Evolutionary conservation across 163 green algal genomes (phyloP).

Genomic region (Scenedesmus sp.): DNA sequence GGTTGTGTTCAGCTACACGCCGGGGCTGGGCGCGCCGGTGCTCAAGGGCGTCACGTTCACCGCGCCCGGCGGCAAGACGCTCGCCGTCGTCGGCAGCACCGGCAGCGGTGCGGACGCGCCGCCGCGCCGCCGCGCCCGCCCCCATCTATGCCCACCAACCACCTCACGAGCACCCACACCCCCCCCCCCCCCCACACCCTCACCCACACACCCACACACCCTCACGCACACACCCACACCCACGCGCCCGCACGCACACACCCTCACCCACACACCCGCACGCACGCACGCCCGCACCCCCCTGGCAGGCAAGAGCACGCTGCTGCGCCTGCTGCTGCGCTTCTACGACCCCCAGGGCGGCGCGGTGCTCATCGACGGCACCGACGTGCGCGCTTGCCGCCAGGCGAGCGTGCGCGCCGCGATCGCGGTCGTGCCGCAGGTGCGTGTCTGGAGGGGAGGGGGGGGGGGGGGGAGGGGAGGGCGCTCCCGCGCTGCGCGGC

Average conservation of each 20-base stretch:
- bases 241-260: too few species aligned
- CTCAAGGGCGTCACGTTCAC: constrained; percentile 60
- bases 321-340: constrained; percentile 56
- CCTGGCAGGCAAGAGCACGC: constrained; percentile 48
- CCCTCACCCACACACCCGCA: too few species aligned
- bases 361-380: constrained; percentile 61
- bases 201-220: too few species aligned
- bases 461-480: constrained; percentile 49
- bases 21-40: constrained; percentile 28
- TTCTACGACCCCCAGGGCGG: constrained; percentile 73
- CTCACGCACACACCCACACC: too few species aligned
- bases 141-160: too few species aligned
- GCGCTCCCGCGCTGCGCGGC: background rate
- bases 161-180: too few species aligned
- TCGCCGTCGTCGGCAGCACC: constrained; percentile 62
- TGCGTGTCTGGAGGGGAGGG: too few species aligned
- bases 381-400: constrained; percentile 62
- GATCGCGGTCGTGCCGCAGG: constrained; percentile 80
- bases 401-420: constrained; percentile 57
- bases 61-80: constrained; percentile 51
- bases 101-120: too few species aligned
- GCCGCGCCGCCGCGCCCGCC: too few species aligned
- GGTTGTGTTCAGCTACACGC: constrained; percentile 41
- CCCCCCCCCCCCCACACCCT: too few species aligned
- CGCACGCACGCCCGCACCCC: too few species aligned